Percentiles rank a stretch among this genome's conserved stretches.
phyloP scores from a whole-genome alignment of 2,329 filamentous ascomycete genomes.

The Rasamsonia emersonii region DNA sequence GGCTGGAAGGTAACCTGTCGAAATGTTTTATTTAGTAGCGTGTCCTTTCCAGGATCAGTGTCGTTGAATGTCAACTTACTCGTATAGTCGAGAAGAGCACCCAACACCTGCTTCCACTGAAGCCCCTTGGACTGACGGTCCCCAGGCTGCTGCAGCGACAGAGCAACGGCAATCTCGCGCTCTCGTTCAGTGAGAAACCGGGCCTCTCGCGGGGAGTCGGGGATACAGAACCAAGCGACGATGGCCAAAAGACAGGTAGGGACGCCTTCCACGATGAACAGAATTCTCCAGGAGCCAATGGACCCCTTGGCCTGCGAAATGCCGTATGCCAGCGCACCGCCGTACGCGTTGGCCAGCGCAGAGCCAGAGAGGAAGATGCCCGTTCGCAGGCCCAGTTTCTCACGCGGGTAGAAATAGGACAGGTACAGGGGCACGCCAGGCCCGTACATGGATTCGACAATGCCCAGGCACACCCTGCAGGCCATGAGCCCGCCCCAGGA shows the following conservation, averaged over 20 bases:
- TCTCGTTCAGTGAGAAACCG: slow-evolving; percentile 34
- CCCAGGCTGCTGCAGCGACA: slow-evolving; percentile 15
- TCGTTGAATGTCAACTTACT: slow-evolving; percentile 6
- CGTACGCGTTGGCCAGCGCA: slow-evolving; percentile 28
- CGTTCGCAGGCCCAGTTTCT: slow-evolving; percentile 38
- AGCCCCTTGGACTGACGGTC: slow-evolving; percentile 15
- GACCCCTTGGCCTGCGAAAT: slow-evolving; percentile 18
- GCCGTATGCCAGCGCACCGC: slow-evolving; percentile 29
- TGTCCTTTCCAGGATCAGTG: background rate
- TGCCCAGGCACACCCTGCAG: slow-evolving; percentile 12
- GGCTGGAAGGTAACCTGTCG: slow-evolving; percentile 10
- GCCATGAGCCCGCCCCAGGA: slow-evolving; percentile 19
- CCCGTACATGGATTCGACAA: slow-evolving; percentile 12
- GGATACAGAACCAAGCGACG: slow-evolving; percentile 33
- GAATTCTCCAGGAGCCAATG: slow-evolving; percentile 26
- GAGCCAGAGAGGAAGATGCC: slow-evolving; percentile 37
- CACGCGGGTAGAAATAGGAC: slow-evolving; percentile 42
- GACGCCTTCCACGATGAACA: slow-evolving; percentile 40
- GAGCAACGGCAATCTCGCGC: slow-evolving; percentile 17
- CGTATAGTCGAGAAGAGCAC: slow-evolving; percentile 10
- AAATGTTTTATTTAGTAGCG: background rate
- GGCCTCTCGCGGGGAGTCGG: slow-evolving; percentile 32
- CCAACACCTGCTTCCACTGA: slow-evolving; percentile 10
- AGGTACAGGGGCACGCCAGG: slow-evolving; percentile 19
- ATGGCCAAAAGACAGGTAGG: slow-evolving; percentile 31